A percentile compares a stretch with the other conserved stretches of the same genome.
phyloP scores from a whole-genome alignment of 768 basidiomycete genomes.

The Suillus placidus region DNA sequence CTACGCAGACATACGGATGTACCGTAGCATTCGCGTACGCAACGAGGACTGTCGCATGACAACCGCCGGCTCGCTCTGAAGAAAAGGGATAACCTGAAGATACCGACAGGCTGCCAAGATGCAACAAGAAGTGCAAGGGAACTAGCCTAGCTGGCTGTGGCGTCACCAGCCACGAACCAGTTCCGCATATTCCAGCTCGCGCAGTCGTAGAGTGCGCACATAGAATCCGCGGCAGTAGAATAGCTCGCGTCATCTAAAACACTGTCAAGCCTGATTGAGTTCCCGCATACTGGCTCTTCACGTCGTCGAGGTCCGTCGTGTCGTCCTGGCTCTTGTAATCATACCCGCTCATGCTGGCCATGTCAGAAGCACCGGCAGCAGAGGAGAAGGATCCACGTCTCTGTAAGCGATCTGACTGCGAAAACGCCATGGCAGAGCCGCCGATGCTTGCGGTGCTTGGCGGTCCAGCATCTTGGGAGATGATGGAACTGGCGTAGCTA shows the following conservation, averaged over 20 bases:
- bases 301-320: conserved; percentile 75
- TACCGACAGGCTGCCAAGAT: conserved; percentile 16
- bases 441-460: conserved; percentile 60
- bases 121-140: conserved; percentile 19
- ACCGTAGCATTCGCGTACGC: background rate
- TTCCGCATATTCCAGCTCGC: background rate
- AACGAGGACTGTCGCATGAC: background rate
- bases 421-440: conserved; percentile 70
- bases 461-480: conserved; percentile 87
- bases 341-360: conserved; percentile 75
- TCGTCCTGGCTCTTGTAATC: conserved; percentile 94
- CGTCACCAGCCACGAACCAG: background rate
- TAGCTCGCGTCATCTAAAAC: conserved; percentile 50
- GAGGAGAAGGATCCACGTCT: conserved; percentile 78
- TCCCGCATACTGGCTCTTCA: conserved; percentile 86
- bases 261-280: conserved; percentile 87
- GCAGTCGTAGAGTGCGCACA: background rate
- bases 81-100: conserved; percentile 6
- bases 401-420: conserved; percentile 87
- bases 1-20: background rate
- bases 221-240: background rate
- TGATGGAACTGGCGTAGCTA: conserved; percentile 87
- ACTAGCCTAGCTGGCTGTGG: background rate
- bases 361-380: conserved; percentile 72
- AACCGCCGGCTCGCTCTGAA: background rate